These are phyloP conservation scores for Hanseniaspora osmophila DNA, from an alignment of 805 yeast species.

Conservation along the genomic window DNA sequence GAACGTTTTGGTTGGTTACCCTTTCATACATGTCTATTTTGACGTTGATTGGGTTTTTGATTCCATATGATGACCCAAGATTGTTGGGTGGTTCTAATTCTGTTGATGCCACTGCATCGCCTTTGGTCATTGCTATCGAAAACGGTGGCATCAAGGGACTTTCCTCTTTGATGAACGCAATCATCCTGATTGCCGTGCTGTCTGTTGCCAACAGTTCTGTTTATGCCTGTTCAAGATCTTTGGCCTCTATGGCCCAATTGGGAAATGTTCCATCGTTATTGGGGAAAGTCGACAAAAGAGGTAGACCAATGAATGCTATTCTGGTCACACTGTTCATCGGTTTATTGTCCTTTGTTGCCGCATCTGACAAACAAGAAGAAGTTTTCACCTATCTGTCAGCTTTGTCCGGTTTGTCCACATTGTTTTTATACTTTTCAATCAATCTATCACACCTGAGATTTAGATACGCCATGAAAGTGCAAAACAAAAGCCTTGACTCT, in stretches of 20 bases:
- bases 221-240: constrained; percentile 55
- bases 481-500: constrained; percentile 47
- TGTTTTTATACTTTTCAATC: constrained; percentile 43
- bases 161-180: constrained; percentile 59
- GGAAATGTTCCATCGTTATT: constrained; percentile 47
- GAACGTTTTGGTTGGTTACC: constrained; percentile 70
- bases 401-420: constrained; percentile 35
- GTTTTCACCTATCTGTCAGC: constrained; percentile 46
- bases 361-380: constrained; percentile 29
- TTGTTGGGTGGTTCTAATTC: constrained; percentile 34
- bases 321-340: constrained; percentile 39
- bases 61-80: constrained; percentile 40
- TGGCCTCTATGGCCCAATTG: constrained; percentile 53
- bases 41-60: constrained; percentile 50
- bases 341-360: constrained; percentile 42
- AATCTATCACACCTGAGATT: constrained; percentile 37
- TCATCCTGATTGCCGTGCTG: constrained; percentile 50
- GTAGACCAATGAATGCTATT: constrained; percentile 67
- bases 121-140: constrained; percentile 58
- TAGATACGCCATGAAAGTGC: constrained; percentile 39
- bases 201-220: constrained; percentile 67
- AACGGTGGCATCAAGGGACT: constrained; percentile 54
- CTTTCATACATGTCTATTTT: constrained; percentile 52
- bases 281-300: constrained; percentile 59
- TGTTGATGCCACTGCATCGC: constrained; percentile 52